These are phyloP conservation scores for Pulveroboletus sp. DNA, from an alignment of 768 basidiomycete species.

Conservation along the genomic window DNA sequence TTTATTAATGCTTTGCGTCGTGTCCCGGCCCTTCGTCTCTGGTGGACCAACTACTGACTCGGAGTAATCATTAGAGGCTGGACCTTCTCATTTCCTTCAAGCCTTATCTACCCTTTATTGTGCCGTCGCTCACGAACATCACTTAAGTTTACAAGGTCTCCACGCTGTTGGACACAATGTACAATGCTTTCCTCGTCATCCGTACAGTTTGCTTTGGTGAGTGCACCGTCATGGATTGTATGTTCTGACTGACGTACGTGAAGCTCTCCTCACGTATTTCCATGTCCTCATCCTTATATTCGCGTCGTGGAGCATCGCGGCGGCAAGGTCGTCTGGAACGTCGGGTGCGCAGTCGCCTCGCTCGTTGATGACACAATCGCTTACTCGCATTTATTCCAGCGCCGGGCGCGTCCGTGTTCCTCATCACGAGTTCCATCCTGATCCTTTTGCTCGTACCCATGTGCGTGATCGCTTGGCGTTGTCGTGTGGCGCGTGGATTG, in stretches of 20 bases:
- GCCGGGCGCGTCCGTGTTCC: conserved; percentile 45
- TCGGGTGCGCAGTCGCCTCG: conserved; percentile 32
- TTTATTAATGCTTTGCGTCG: conserved; percentile 7
- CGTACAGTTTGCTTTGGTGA: conserved; percentile 58
- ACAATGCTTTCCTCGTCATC: conserved; percentile 51
- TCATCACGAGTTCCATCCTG: conserved; percentile 44
- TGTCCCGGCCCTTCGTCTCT: conserved; percentile 14
- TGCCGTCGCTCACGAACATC: not conserved
- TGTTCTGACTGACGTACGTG: conserved; percentile 1
- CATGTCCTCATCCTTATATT: conserved; percentile 52
- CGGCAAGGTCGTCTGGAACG: conserved; percentile 32
- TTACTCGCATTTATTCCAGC: conserved; percentile 28
- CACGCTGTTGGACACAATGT: conserved; percentile 29
- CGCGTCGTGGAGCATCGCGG: conserved; percentile 53
- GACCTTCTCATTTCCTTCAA: conserved; percentile 8
- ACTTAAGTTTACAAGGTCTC: conserved; percentile 5
- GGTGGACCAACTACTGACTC: conserved; percentile 15
- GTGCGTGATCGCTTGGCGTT: conserved; percentile 23
- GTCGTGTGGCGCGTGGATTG: not conserved
- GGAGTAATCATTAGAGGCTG: conserved; percentile 7
- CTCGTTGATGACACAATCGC: not conserved
- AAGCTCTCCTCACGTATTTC: conserved; percentile 45
- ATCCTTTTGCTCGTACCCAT: conserved; percentile 28
- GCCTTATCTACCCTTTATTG: not conserved
- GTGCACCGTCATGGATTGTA: conserved; percentile 13